A percentile compares a stretch with the other conserved stretches of the same genome.
Evolutionary conservation across 2,329 filamentous ascomycete genomes (phyloP).

Genomic region (Sporothrix luriei): DNA sequence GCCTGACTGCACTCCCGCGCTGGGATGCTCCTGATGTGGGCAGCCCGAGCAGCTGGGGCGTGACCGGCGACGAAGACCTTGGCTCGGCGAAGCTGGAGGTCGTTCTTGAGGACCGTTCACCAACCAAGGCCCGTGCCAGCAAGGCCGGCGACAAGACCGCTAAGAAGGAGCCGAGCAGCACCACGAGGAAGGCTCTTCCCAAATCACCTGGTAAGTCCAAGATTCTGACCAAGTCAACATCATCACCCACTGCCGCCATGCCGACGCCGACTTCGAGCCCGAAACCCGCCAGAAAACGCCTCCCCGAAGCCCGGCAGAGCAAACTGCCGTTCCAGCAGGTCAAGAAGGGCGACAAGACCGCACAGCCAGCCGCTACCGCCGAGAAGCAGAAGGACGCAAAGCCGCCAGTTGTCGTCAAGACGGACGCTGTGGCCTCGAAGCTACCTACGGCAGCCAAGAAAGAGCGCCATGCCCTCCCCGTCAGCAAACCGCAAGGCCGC

Average conservation of each 20-base stretch:
- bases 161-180: background rate
- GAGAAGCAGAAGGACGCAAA: constrained; percentile 19
- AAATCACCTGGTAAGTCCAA: constrained; percentile 17
- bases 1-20: constrained; percentile 64
- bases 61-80: constrained; percentile 49
- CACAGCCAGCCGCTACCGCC: background rate
- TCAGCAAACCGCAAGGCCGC: constrained; percentile 38
- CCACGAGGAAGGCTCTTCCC: background rate
- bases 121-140: constrained; percentile 14
- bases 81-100: constrained; percentile 48
- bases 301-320: constrained; percentile 54
- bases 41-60: constrained; percentile 45
- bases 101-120: constrained; percentile 44
- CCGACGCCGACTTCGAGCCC: constrained; percentile 63
- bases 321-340: constrained; percentile 50
- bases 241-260: constrained; percentile 51
- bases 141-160: constrained; percentile 35
- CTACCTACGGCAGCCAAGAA: constrained; percentile 31
- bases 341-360: constrained; percentile 25
- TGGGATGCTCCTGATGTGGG: constrained; percentile 61
- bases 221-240: background rate
- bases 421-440: constrained; percentile 18
- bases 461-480: background rate
- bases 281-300: constrained; percentile 46
- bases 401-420: background rate